phyloP scores from a whole-genome alignment of 2,329 filamentous ascomycete genomes.

The Botryotinia calthae region DNA sequence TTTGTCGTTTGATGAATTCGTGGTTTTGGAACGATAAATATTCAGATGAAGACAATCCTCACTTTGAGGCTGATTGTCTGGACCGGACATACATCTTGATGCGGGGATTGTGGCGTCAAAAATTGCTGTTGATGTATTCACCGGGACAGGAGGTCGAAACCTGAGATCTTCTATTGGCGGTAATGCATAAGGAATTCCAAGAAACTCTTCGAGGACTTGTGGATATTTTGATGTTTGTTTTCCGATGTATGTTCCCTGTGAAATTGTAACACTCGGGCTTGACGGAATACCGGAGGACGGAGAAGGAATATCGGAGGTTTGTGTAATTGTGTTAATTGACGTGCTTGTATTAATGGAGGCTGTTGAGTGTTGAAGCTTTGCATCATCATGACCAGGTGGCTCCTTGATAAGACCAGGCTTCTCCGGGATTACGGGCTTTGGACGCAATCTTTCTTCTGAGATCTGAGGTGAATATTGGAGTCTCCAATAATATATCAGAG shows the following conservation, averaged over 20 bases:
- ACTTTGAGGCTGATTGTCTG: conserved; percentile 26
- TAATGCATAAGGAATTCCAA: conserved; percentile 50
- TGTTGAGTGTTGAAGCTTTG: conserved; percentile 2
- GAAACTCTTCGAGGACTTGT: conserved; percentile 42
- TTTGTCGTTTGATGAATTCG: conserved; percentile 29
- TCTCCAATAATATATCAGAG: conserved; percentile 9
- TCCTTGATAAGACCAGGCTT: background rate
- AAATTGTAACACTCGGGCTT: conserved; percentile 23
- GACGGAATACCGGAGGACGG: background rate
- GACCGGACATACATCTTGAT: conserved; percentile 32
- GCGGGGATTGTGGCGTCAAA: conserved; percentile 43
- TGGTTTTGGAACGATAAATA: conserved; percentile 42
- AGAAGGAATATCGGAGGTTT: background rate
- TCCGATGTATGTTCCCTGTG: conserved; percentile 35
- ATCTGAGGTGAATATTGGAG: conserved; percentile 13
- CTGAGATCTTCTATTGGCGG: conserved; percentile 48
- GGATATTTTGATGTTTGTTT: conserved; percentile 26
- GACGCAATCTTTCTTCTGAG: background rate
- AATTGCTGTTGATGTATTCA: conserved; percentile 25
- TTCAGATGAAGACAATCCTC: conserved; percentile 56
- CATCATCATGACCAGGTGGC: background rate
- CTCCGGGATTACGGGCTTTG: conserved; percentile 8
- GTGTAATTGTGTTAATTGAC: background rate
- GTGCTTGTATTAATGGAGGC: background rate
- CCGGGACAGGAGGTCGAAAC: conserved; percentile 41